phyloP scores from a whole-genome alignment of 129 eudicot species.

The Artemisia argyi region DNA sequence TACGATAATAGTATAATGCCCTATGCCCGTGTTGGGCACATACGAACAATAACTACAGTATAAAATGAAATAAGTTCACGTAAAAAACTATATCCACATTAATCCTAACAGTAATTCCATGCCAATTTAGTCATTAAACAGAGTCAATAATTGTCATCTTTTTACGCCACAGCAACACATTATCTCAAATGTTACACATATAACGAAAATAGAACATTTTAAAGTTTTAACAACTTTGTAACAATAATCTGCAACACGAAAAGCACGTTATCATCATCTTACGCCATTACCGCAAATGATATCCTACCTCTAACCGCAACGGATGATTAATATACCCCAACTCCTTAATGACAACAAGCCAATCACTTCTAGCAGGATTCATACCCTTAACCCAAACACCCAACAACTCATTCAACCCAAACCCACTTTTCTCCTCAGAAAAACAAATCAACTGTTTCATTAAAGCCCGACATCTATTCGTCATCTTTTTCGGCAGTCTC shows the following conservation, averaged over 20 bases:
- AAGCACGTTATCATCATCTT: too few species aligned
- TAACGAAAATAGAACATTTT: not conserved
- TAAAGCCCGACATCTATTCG: constrained; percentile 77
- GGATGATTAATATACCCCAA: constrained; percentile 68
- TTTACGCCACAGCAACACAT: too few species aligned
- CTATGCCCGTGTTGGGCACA: too few species aligned
- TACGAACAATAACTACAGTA: too few species aligned
- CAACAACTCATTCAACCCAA: constrained; percentile 44
- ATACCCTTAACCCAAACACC: constrained; percentile 80
- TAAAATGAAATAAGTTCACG: not conserved
- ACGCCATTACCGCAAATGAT: too few species aligned
- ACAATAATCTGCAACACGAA: too few species aligned
- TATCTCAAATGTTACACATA: not conserved
- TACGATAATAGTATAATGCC: not conserved
- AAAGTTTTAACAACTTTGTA: not conserved
- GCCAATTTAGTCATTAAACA: too few species aligned
- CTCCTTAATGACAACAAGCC: constrained; percentile 87
- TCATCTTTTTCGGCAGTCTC: constrained; percentile 62
- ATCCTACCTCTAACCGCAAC: constrained; percentile 55
- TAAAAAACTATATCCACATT: too few species aligned
- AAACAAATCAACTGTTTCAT: constrained; percentile 77
- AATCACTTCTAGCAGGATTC: constrained; percentile 85
- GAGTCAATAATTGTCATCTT: not conserved
- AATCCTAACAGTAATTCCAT: too few species aligned
- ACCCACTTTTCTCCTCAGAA: constrained; percentile 38